phyloP scores from a whole-genome alignment of 805 yeast species.

The Yamadazyma paraphyllophila region DNA sequence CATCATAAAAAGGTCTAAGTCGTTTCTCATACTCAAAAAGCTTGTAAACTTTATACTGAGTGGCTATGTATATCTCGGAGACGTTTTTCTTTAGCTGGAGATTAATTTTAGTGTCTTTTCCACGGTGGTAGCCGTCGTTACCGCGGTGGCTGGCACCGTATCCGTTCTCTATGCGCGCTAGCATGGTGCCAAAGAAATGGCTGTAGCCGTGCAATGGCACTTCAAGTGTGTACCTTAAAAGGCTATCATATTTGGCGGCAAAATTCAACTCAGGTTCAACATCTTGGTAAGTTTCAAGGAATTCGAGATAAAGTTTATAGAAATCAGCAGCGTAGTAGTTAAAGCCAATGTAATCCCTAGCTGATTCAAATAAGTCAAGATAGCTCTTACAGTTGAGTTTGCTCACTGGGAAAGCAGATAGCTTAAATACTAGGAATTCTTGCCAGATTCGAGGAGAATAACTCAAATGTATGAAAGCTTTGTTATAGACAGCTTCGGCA shows the following conservation, averaged over 20 bases:
- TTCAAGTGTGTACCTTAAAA: conserved; percentile 51
- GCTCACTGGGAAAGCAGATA: conserved; percentile 24
- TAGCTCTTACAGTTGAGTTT: conserved; percentile 20
- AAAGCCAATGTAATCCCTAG: conserved; percentile 48
- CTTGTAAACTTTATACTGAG: conserved; percentile 52
- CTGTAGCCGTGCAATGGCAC: conserved; percentile 56
- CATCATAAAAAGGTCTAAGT: conserved; percentile 38
- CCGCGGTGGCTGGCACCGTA: conserved; percentile 12
- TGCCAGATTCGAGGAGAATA: conserved; percentile 53
- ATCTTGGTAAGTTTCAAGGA: conserved; percentile 34
- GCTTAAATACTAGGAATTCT: conserved; percentile 42
- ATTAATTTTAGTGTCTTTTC: too few species aligned
- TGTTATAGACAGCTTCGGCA: conserved; percentile 35
- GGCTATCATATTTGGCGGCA: conserved; percentile 33
- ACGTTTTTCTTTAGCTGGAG: conserved; percentile 42
- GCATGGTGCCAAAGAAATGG: conserved; percentile 41
- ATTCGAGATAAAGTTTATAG: conserved; percentile 49
- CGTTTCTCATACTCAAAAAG: conserved; percentile 49
- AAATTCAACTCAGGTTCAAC: conserved; percentile 20
- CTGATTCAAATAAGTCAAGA: conserved; percentile 41
- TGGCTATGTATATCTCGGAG: conserved; percentile 53
- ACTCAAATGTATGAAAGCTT: conserved; percentile 40
- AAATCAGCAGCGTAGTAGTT: conserved; percentile 52
- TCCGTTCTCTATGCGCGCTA: conserved; percentile 20
- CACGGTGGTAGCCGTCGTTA: neutral